Evolutionary conservation across 257 asterid species (phyloP).

Genomic region (Fraxinus cuspidata): DNA sequence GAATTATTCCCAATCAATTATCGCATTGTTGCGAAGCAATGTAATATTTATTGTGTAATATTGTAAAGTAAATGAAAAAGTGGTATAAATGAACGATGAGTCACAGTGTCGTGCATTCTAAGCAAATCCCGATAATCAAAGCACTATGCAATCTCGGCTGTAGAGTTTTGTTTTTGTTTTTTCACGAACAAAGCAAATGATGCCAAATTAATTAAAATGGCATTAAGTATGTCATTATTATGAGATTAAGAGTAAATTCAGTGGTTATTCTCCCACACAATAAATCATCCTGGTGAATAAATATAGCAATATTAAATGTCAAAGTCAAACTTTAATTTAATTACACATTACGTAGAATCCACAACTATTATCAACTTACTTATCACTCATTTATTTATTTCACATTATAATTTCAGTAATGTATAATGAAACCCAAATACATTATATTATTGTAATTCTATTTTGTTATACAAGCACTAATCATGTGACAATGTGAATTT

Average conservation of each 20-base stretch:
- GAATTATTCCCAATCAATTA: background rate
- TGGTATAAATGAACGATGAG: background rate
- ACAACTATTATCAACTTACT: too few relatives aligned
- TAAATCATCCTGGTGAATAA: too few relatives aligned
- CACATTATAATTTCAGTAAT: too few relatives aligned
- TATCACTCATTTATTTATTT: too few relatives aligned
- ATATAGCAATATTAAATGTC: too few relatives aligned
- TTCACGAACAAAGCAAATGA: background rate
- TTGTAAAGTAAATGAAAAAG: background rate
- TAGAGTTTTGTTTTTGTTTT: background rate
- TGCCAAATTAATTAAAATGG: background rate
- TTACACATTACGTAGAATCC: too few relatives aligned
- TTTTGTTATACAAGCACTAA: too few relatives aligned
- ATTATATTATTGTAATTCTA: too few relatives aligned
- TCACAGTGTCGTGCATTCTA: constrained; percentile 21
- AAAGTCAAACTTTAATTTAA: background rate
- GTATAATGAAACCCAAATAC: too few relatives aligned
- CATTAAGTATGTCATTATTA: too few relatives aligned
- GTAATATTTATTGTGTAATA: background rate
- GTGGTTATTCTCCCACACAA: background rate
- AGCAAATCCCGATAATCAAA: constrained; percentile 11
- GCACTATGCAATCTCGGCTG: background rate
- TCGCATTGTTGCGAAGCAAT: background rate
- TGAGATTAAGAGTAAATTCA: too few relatives aligned
- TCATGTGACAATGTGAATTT: too few relatives aligned